Conservation (phyloP, 2,329 filamentous ascomycete species). For the Alternaria sp. region DNA sequence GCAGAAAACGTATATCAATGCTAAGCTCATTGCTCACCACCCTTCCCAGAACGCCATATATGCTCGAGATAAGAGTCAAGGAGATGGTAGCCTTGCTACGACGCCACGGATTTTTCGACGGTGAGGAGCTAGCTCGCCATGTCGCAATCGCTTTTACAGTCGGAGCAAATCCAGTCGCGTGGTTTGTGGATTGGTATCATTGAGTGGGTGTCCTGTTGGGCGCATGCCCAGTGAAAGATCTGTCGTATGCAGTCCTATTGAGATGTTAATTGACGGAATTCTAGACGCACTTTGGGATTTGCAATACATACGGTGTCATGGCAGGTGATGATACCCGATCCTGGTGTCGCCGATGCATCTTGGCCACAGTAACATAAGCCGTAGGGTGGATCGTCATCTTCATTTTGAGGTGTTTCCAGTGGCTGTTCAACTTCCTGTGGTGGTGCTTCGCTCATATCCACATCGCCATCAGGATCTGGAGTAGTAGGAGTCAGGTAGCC, state of each 20-base stretch:
- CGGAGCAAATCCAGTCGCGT: constrained; percentile 14
- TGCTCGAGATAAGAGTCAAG: background rate
- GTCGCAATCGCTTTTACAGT: constrained; percentile 1
- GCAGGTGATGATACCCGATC: constrained; percentile 19
- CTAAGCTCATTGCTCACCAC: background rate
- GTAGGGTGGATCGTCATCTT: constrained; percentile 10
- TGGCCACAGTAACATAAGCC: constrained; percentile 27
- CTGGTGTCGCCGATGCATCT: constrained; percentile 15
- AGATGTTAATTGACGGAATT: background rate
- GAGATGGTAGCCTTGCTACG: background rate
- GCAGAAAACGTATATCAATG: background rate
- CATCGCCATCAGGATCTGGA: constrained; percentile 21
- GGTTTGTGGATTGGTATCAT: background rate
- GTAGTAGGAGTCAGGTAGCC: constrained; percentile 20
- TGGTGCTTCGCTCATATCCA: constrained; percentile 15
- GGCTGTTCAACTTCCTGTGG: background rate
- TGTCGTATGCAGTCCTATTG: constrained; percentile 28
- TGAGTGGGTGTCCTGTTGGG: constrained; percentile 9
- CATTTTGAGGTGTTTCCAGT: background rate
- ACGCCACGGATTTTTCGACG: background rate
- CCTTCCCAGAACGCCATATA: background rate
- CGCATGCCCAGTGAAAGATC: constrained; percentile 28
- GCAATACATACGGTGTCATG: constrained; percentile 14
- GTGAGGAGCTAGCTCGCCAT: background rate
- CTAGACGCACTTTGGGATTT: no score